A percentile compares a stretch with the other conserved stretches of the same genome.
phyloP scores from a whole-genome alignment of 768 basidiomycete species.

The Pleurotus platypus region DNA sequence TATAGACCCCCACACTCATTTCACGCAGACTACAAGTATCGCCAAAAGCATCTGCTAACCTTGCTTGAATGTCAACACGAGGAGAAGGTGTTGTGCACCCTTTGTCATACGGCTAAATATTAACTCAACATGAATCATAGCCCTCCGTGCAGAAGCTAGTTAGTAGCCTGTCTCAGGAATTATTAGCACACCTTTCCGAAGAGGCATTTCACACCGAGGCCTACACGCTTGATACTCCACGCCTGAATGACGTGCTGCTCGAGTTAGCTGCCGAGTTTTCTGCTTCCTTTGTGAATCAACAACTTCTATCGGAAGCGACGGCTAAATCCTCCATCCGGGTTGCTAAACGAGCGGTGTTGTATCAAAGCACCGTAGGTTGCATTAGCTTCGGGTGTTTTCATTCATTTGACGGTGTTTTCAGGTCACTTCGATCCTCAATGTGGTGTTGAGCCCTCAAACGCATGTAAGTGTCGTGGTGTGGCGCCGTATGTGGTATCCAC shows the following conservation, averaged over 20 bases:
- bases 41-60: constrained; percentile 55
- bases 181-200: constrained; percentile 55
- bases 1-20: background rate
- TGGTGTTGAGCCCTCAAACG: constrained; percentile 59
- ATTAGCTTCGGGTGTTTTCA: background rate
- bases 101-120: background rate
- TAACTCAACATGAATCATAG: constrained; percentile 27
- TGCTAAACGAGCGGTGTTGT: constrained; percentile 39
- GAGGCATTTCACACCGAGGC: constrained; percentile 63
- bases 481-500: constrained; percentile 6
- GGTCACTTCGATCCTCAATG: constrained; percentile 57
- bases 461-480: constrained; percentile 50
- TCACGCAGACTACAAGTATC: constrained; percentile 25
- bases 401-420: constrained; percentile 23
- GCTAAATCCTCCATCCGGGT: constrained; percentile 39
- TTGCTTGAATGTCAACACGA: constrained; percentile 79
- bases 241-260: constrained; percentile 43
- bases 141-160: constrained; percentile 77
- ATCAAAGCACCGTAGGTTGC: constrained; percentile 45
- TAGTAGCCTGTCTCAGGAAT: constrained; percentile 58
- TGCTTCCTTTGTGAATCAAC: constrained; percentile 32
- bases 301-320: constrained; percentile 40
- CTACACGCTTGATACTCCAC: constrained; percentile 45
- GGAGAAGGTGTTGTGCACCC: constrained; percentile 57
- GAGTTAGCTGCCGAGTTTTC: constrained; percentile 52